Conservation (phyloP, 2,329 filamentous ascomycete species). For the Colletotrichum tanaceti region DNA sequence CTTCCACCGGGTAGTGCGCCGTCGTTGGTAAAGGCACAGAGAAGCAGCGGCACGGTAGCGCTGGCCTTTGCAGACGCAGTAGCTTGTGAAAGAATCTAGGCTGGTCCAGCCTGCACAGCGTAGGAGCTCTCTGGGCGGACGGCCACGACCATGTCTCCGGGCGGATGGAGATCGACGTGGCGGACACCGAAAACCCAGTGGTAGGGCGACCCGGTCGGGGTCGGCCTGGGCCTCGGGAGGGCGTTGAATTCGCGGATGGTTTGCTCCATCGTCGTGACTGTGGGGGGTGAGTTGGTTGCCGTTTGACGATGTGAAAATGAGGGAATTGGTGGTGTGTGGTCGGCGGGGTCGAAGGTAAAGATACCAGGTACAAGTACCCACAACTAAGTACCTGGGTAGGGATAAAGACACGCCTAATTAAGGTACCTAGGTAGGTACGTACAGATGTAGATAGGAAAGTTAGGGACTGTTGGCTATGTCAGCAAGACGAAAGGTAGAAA, state of each 20-base stretch:
- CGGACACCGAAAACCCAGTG: conserved; percentile 13
- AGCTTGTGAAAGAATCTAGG: not conserved
- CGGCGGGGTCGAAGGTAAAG: too few relatives aligned
- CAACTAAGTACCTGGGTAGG: too few relatives aligned
- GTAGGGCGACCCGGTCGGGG: conserved; percentile 1
- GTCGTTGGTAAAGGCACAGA: not conserved
- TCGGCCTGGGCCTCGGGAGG: not conserved
- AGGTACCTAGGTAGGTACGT: too few relatives aligned
- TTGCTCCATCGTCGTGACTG: not conserved
- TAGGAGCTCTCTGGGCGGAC: not conserved
- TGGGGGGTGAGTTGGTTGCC: too few relatives aligned
- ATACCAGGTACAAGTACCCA: too few relatives aligned
- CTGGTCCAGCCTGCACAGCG: not conserved
- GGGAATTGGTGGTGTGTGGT: too few relatives aligned
- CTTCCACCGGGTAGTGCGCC: not conserved
- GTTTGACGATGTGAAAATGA: too few relatives aligned
- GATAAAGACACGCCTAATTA: too few relatives aligned
- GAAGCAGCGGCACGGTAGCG: not conserved
- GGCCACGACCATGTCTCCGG: conserved; percentile 3
- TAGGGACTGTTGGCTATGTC: too few relatives aligned
- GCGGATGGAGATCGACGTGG: not conserved
- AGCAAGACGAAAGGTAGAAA: too few relatives aligned
- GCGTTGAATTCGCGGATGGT: conserved; percentile 3
- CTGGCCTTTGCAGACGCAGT: not conserved
- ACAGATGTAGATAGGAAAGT: too few relatives aligned